Evolutionary conservation across 225 moss, liverwort and hornwort species (phyloP).

Genomic region (Bryoerythrophyllum caledonicum): DNA sequence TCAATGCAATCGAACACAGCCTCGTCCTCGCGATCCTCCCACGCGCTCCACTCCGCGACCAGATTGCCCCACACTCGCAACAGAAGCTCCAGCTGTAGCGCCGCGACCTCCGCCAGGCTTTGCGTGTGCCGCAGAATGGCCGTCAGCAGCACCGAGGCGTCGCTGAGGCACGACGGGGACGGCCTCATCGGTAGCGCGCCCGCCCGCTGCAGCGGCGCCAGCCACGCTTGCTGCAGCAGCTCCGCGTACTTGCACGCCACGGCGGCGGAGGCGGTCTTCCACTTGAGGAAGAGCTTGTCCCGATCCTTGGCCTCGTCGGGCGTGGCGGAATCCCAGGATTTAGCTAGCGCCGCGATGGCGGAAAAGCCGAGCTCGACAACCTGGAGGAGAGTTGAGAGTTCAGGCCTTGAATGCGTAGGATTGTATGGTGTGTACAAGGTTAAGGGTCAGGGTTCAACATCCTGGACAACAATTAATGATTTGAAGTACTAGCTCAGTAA

Average conservation of each 20-base stretch:
- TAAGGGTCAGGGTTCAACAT: too few species aligned
- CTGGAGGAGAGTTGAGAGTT: slow-evolving; percentile 23
- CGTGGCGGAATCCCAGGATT: slow-evolving; percentile 73
- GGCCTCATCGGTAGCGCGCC: slow-evolving; percentile 50
- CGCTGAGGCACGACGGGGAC: slow-evolving; percentile 69
- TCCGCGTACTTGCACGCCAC: slow-evolving; percentile 64
- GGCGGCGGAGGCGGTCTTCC: slow-evolving; percentile 64
- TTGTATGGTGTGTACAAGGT: too few species aligned
- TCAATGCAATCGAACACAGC: slow-evolving; percentile 66
- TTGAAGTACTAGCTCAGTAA: not conserved
- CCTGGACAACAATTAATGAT: not conserved
- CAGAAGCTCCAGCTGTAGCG: slow-evolving; percentile 59
- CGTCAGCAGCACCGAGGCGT: slow-evolving; percentile 70
- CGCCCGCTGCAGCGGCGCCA: slow-evolving; percentile 66
- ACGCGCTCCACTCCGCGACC: slow-evolving; percentile 69
- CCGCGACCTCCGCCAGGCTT: slow-evolving; percentile 41
- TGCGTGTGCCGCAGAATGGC: slow-evolving; percentile 60
- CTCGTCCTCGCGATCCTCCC: slow-evolving; percentile 74
- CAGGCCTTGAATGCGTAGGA: too few species aligned
- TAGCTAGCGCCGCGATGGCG: slow-evolving; percentile 75
- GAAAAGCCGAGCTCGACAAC: slow-evolving; percentile 83
- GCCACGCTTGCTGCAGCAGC: slow-evolving; percentile 83
- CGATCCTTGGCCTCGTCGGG: slow-evolving; percentile 64
- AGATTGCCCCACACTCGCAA: slow-evolving; percentile 77
- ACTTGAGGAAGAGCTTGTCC: slow-evolving; percentile 58